Percentiles rank a stretch among this genome's conserved stretches.
Evolutionary conservation across 2,329 filamentous ascomycete species (phyloP).

Genomic region (Metarhizium rileyi): DNA sequence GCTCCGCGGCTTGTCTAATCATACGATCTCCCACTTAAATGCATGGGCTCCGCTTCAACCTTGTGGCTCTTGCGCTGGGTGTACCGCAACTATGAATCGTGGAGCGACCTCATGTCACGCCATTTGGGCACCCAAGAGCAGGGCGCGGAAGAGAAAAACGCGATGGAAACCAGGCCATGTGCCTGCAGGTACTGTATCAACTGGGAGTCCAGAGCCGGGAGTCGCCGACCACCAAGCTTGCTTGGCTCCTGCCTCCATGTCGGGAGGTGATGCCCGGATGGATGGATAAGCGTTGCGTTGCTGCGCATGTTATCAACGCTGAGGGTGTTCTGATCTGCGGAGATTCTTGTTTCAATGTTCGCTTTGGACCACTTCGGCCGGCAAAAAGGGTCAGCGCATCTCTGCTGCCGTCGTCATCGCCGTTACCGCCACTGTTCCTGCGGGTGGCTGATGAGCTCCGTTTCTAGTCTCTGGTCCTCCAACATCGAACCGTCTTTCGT

Average conservation of each 20-base stretch:
- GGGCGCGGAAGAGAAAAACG: neutral
- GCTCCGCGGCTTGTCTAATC: constrained; percentile 6
- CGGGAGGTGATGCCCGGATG: no score
- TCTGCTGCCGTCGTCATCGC: no score
- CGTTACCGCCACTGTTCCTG: no score
- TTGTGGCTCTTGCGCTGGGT: constrained; percentile 2
- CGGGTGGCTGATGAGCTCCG: no score
- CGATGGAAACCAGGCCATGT: neutral
- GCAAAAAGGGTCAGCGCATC: no score
- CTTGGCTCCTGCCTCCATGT: no score
- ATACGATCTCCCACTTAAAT: constrained; percentile 7
- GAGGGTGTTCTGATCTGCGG: no score
- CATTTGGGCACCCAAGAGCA: constrained; percentile 6
- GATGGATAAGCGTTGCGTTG: no score
- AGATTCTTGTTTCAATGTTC: no score
- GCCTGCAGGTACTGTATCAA: neutral
- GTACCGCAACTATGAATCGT: constrained; percentile 4
- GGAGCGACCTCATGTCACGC: constrained; percentile 9
- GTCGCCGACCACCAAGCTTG: constrained; percentile 4
- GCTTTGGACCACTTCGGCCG: no score
- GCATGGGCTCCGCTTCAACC: constrained; percentile 9
- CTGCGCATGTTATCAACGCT: no score
- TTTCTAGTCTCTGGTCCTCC: no score
- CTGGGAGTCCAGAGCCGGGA: constrained; percentile 3
- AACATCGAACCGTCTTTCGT: neutral